These are phyloP conservation scores for Apium graveolens DNA, from an alignment of 129 eudicot species.

Conservation along the genomic window DNA sequence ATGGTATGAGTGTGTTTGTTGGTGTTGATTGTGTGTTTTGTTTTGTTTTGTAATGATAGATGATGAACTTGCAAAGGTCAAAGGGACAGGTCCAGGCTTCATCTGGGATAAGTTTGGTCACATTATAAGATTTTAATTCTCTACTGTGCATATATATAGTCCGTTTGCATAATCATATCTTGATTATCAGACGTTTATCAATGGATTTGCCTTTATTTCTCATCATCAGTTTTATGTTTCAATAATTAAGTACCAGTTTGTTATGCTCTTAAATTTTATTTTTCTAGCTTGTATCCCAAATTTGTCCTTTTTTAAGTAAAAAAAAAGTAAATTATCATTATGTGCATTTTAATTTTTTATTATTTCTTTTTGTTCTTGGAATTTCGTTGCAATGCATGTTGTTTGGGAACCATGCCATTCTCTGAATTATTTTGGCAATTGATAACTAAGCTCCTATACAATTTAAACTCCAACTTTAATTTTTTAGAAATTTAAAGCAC, in stretches of 20 bases:
- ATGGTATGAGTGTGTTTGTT: too few relatives aligned
- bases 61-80: too few relatives aligned
- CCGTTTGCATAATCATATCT: background rate
- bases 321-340: background rate
- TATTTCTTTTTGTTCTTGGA: background rate
- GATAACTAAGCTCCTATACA: too few relatives aligned
- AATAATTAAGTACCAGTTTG: background rate
- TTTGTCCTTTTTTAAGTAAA: too few relatives aligned
- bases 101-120: too few relatives aligned
- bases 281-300: background rate
- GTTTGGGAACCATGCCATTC: too few relatives aligned
- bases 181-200: background rate
- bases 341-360: background rate
- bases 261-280: background rate
- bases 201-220: background rate
- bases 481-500: too few relatives aligned
- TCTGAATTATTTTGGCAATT: too few relatives aligned
- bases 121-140: slow-evolving; percentile 20
- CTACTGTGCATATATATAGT: background rate
- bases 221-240: background rate
- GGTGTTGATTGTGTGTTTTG: too few relatives aligned
- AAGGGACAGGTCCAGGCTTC: too few relatives aligned
- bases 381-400: background rate
- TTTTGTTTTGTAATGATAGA: too few relatives aligned
- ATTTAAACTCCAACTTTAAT: too few relatives aligned